These are phyloP conservation scores for Patellifolia procumbens DNA, from an alignment of 179 eudicot genomes.

Conservation along the genomic window DNA sequence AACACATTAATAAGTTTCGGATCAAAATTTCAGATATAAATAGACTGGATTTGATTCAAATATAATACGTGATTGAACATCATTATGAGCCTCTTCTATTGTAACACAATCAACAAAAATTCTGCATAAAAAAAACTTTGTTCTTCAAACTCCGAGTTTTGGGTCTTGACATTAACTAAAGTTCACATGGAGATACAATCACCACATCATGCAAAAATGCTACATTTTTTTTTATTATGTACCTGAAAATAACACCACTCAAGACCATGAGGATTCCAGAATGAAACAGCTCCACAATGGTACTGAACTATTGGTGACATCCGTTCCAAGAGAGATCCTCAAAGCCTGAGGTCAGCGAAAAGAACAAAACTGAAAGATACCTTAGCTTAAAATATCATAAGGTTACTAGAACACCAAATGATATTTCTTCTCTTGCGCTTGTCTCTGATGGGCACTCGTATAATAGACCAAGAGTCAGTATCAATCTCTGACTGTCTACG, in stretches of 20 bases:
- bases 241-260: background rate
- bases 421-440: background rate
- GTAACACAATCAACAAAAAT: background rate
- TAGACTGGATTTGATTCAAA: background rate
- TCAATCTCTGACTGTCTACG: background rate
- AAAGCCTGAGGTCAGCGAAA: no score
- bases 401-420: background rate
- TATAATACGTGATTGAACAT: background rate
- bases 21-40: background rate
- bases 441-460: background rate
- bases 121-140: background rate
- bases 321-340: no score
- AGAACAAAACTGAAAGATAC: no score
- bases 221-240: background rate
- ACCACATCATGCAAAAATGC: background rate
- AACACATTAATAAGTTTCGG: no score
- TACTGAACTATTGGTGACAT: no score
- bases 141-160: no score
- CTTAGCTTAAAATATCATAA: background rate
- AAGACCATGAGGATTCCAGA: background rate
- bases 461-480: background rate
- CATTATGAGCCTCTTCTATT: background rate
- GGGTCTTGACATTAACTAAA: no score
- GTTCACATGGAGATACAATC: background rate
- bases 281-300: background rate